phyloP scores from a whole-genome alignment of 805 yeast genomes.

The Vanderwaltozyma tropicalis region DNA sequence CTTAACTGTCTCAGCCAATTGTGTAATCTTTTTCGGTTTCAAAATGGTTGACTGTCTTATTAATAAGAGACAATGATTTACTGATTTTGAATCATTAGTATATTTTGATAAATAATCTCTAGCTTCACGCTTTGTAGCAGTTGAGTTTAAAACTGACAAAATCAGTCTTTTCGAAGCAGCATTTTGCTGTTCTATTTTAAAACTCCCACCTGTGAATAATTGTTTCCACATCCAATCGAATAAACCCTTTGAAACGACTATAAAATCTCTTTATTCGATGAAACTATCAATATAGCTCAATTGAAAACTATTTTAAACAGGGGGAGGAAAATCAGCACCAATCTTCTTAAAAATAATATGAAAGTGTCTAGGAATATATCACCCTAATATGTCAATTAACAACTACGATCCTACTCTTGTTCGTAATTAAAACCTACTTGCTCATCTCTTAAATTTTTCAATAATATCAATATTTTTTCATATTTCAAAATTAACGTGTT shows the following conservation, averaged over 20 bases:
- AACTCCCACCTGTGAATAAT: constrained; percentile 4
- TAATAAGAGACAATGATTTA: constrained; percentile 22
- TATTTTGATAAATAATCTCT: constrained; percentile 68
- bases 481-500: not conserved
- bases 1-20: constrained; percentile 18
- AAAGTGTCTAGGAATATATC: no score
- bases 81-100: constrained; percentile 18
- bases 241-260: not conserved
- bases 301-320: no score
- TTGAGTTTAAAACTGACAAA: constrained; percentile 74
- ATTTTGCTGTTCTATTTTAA: constrained; percentile 19
- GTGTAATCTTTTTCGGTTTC: constrained; percentile 1
- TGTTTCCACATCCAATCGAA: constrained; percentile 12
- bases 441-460: no score
- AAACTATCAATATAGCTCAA: not conserved
- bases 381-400: no score
- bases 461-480: no score
- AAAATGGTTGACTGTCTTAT: constrained; percentile 16
- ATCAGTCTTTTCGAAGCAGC: constrained; percentile 48
- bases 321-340: not conserved
- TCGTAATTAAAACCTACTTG: no score
- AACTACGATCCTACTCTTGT: no score
- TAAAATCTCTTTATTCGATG: not conserved
- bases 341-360: no score
- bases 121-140: constrained; percentile 92